Evolutionary conservation across 2,329 filamentous ascomycete species (phyloP).

Genomic region (Colletotrichum cereale): DNA sequence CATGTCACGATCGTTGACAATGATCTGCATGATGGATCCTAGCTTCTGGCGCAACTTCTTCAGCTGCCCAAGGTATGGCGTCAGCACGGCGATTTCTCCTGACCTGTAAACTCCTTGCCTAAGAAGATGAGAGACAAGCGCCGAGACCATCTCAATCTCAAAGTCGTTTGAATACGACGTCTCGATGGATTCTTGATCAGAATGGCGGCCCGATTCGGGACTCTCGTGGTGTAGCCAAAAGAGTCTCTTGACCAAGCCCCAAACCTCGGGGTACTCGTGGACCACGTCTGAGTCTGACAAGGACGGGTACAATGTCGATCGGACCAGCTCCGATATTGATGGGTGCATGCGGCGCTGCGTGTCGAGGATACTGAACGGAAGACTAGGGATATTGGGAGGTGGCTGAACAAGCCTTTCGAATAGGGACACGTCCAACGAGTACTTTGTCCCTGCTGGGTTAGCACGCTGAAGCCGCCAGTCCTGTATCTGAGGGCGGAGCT

Average conservation of each 20-base stretch:
- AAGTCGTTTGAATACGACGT: conserved; percentile 67
- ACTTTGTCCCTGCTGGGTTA: conserved; percentile 60
- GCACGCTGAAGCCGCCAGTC: conserved; percentile 67
- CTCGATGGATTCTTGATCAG: conserved; percentile 47
- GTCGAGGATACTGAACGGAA: conserved; percentile 58
- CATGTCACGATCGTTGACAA: conserved; percentile 72
- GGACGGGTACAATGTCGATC: conserved; percentile 67
- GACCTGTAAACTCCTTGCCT: conserved; percentile 71
- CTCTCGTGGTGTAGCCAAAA: conserved; percentile 73
- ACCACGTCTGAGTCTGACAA: conserved; percentile 64
- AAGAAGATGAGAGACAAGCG: conserved; percentile 74
- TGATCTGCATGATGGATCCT: conserved; percentile 67
- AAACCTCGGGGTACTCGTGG: conserved; percentile 58
- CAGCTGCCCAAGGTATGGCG: conserved; percentile 72
- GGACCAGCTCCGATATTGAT: conserved; percentile 69
- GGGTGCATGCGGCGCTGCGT: conserved; percentile 77
- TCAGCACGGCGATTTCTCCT: conserved; percentile 77
- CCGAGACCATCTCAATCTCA: conserved; percentile 73
- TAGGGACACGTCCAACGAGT: conserved; percentile 69
- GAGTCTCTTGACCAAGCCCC: conserved; percentile 64
- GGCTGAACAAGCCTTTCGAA: conserved; percentile 69
- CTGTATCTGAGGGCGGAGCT: conserved; percentile 70
- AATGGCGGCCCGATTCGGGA: conserved; percentile 22
- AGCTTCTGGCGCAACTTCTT: conserved; percentile 62
- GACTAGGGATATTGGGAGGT: conserved; percentile 41